Evolutionary conservation across 2,329 filamentous ascomycete species (phyloP).

Genomic region (Furcasterigmium sp.): DNA sequence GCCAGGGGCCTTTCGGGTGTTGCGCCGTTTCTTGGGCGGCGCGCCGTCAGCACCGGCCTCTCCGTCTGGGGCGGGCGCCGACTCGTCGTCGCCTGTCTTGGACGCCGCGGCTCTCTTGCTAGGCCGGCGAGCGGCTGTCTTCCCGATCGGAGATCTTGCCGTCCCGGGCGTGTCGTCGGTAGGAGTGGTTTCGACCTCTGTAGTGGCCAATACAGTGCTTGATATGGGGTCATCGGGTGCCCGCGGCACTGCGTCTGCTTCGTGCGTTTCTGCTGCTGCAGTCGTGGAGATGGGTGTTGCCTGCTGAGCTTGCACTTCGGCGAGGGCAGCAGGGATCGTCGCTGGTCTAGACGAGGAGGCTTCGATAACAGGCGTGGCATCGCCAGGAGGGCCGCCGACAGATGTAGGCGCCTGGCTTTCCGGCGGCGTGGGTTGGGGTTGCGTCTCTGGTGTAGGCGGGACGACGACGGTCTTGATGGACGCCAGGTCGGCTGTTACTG

Average conservation of each 20-base stretch:
- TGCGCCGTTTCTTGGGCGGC: conserved; percentile 3
- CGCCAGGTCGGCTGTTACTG: background rate
- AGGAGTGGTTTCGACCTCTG: background rate
- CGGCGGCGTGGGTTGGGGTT: background rate
- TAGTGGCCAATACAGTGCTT: background rate
- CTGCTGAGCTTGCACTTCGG: no score
- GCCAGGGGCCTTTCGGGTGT: conserved; percentile 4
- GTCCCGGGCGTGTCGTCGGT: background rate
- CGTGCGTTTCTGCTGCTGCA: no score
- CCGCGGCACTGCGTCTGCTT: background rate
- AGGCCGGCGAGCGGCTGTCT: background rate
- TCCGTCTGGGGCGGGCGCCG: background rate
- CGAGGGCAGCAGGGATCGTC: no score
- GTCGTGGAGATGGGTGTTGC: no score
- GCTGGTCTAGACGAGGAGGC: background rate
- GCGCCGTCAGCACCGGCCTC: conserved; percentile 1
- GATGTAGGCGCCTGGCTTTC: background rate
- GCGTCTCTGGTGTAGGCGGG: background rate
- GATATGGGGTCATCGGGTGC: background rate
- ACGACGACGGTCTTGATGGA: background rate
- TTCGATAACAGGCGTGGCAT: background rate
- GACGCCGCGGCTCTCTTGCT: background rate
- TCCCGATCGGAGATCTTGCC: background rate
- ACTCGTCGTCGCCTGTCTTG: background rate
- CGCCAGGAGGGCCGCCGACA: background rate